phyloP scores from a whole-genome alignment of 2,329 filamentous ascomycete species.

The Pezicula radicicola region DNA sequence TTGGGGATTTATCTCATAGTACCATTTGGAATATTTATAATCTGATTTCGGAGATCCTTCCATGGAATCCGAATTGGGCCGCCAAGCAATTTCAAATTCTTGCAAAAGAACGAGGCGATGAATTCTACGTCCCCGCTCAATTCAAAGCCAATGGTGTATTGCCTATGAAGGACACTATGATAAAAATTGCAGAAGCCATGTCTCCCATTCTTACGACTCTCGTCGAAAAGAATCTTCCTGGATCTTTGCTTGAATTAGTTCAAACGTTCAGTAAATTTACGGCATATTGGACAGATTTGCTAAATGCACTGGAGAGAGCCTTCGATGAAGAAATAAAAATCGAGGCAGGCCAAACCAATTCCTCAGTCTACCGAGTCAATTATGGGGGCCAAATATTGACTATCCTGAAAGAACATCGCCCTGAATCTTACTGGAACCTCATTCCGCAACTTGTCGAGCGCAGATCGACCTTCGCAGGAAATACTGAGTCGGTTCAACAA shows the following conservation, averaged over 20 bases:
- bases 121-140: not conserved
- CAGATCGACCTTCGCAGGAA: constrained; percentile 2
- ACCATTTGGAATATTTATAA: not conserved
- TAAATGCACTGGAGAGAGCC: constrained; percentile 3
- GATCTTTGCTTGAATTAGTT: not conserved
- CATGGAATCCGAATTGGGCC: constrained; percentile 6
- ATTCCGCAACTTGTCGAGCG: no score
- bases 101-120: not conserved
- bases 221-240: constrained; percentile 2
- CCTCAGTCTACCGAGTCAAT: no score
- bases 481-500: constrained; percentile 1
- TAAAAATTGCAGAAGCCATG: constrained; percentile 1
- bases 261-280: constrained; percentile 1
- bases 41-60: constrained; percentile 3
- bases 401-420: no score
- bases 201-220: constrained; percentile 2
- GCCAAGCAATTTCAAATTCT: constrained; percentile 2
- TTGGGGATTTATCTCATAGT: not conserved
- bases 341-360: no score
- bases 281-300: constrained; percentile 7
- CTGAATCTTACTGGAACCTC: no score
- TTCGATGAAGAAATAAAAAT: not conserved
- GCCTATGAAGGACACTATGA: constrained; percentile 4
- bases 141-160: constrained; percentile 1
- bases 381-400: no score